Evolutionary conservation across 2,329 filamentous ascomycete species (phyloP).

Genomic region (Graphiopsis chlorocephala): DNA sequence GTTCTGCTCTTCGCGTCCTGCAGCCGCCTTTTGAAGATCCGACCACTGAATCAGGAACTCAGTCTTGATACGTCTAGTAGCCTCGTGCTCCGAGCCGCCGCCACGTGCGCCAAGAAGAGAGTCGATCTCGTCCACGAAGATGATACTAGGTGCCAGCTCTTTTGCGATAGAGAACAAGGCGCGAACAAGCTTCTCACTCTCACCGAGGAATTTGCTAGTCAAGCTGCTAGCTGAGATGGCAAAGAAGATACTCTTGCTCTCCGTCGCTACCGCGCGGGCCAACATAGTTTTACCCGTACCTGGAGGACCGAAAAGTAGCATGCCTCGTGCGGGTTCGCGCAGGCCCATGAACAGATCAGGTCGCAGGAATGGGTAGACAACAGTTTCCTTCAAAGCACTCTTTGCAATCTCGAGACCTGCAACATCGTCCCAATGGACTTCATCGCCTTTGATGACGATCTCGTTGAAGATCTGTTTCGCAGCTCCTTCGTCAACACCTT

Average conservation of each 20-base stretch:
- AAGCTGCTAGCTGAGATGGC: slow-evolving; percentile 92
- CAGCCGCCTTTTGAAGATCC: slow-evolving; percentile 85
- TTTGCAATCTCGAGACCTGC: slow-evolving; percentile 89
- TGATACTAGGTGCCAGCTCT: slow-evolving; percentile 85
- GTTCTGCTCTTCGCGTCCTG: slow-evolving; percentile 70
- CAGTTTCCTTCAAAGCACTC: slow-evolving; percentile 86
- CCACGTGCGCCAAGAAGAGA: slow-evolving; percentile 82
- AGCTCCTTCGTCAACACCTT: slow-evolving; percentile 75
- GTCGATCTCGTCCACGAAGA: slow-evolving; percentile 98
- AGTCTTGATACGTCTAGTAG: slow-evolving; percentile 90
- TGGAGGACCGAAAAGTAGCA: slow-evolving; percentile 93
- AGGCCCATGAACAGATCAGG: slow-evolving; percentile 95
- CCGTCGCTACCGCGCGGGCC: slow-evolving; percentile 88
- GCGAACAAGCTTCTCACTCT: slow-evolving; percentile 92
- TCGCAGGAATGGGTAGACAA: slow-evolving; percentile 93
- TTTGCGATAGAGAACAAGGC: slow-evolving; percentile 90
- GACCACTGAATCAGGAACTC: slow-evolving; percentile 98
- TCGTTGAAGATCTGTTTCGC: slow-evolving; percentile 94
- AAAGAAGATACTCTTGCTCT: slow-evolving; percentile 93
- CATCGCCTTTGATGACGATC: slow-evolving; percentile 89
- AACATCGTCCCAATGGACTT: slow-evolving; percentile 92
- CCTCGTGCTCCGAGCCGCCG: slow-evolving; percentile 84
- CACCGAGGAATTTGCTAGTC: slow-evolving; percentile 93
- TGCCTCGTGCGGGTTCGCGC: slow-evolving; percentile 87
- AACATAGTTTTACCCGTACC: slow-evolving; percentile 99